phyloP scores from a whole-genome alignment of 192 early-diverging fungal genomes.

The Kickxella alabastrina region DNA sequence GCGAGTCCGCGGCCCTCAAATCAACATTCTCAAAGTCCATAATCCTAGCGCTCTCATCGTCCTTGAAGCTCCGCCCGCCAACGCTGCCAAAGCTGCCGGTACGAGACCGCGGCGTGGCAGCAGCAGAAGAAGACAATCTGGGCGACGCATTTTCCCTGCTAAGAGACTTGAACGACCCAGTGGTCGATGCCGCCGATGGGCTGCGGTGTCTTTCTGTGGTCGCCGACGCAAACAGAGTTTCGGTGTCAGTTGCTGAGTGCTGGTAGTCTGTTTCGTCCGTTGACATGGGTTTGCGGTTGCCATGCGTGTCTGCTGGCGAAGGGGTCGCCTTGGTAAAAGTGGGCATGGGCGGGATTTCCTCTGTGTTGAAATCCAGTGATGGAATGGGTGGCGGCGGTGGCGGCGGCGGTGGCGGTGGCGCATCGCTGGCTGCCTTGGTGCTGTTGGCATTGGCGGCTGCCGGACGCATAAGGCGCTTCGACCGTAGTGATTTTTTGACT shows the following conservation, averaged over 20 bases:
- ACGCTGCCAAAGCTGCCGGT: constrained; percentile 5
- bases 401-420: background rate
- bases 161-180: too few relatives aligned
- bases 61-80: background rate
- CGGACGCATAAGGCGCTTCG: constrained; percentile 50
- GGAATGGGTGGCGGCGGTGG: too few relatives aligned
- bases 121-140: background rate
- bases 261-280: constrained; percentile 3
- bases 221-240: constrained; percentile 6
- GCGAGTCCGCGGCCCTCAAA: too few relatives aligned
- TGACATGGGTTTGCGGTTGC: too few relatives aligned
- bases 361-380: too few relatives aligned
- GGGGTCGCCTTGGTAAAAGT: too few relatives aligned
- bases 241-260: constrained; percentile 19
- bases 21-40: constrained; percentile 8
- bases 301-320: too few relatives aligned
- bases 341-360: too few relatives aligned
- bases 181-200: too few relatives aligned
- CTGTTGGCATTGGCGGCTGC: constrained; percentile 5
- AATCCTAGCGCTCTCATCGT: constrained; percentile 4
- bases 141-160: too few relatives aligned
- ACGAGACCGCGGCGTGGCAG: background rate
- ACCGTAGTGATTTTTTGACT: constrained; percentile 44
- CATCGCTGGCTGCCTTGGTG: constrained; percentile 2
- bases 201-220: too few relatives aligned